Percentiles rank a stretch among this genome's conserved stretches.
Evolutionary conservation across 805 yeast species (phyloP).

Genomic region (Wickerhamomyces tratensis): DNA sequence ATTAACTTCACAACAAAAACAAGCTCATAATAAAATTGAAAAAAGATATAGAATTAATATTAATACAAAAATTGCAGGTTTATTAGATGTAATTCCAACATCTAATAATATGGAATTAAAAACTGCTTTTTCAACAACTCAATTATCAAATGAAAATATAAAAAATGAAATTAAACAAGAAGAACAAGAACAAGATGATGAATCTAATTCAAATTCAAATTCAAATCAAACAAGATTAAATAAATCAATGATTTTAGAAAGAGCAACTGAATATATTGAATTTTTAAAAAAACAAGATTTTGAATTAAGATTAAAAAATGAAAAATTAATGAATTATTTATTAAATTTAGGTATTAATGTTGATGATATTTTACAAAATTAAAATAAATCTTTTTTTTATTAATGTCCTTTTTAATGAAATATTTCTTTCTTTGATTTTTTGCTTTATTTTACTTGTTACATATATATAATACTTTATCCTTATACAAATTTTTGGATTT

Average conservation of each 20-base stretch:
- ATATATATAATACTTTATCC: no score
- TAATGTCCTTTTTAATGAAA: no score
- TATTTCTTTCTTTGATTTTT: no score
- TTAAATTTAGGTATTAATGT: neutral
- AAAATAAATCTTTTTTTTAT: no score
- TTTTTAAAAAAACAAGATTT: slow-evolving; percentile 18
- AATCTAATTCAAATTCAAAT: neutral
- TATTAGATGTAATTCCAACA: slow-evolving; percentile 53
- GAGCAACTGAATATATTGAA: slow-evolving; percentile 53
- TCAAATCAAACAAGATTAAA: slow-evolving; percentile 29
- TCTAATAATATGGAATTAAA: slow-evolving; percentile 34
- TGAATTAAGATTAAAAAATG: neutral
- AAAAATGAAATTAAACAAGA: neutral
- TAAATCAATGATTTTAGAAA: slow-evolving; percentile 59
- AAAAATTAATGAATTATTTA: no score
- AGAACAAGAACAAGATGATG: slow-evolving; percentile 5
- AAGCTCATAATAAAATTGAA: slow-evolving; percentile 67
- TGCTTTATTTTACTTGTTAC: no score
- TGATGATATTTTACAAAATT: neutral
- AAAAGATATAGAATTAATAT: slow-evolving; percentile 63
- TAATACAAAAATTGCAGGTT: slow-evolving; percentile 59
- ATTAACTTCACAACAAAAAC: slow-evolving; percentile 49
- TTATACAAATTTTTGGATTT: no score
- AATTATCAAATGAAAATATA: neutral
- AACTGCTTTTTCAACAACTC: slow-evolving; percentile 44